Conservation (phyloP, 192 early-diverging fungal genomes). For the Phycomyces nitens region DNA sequence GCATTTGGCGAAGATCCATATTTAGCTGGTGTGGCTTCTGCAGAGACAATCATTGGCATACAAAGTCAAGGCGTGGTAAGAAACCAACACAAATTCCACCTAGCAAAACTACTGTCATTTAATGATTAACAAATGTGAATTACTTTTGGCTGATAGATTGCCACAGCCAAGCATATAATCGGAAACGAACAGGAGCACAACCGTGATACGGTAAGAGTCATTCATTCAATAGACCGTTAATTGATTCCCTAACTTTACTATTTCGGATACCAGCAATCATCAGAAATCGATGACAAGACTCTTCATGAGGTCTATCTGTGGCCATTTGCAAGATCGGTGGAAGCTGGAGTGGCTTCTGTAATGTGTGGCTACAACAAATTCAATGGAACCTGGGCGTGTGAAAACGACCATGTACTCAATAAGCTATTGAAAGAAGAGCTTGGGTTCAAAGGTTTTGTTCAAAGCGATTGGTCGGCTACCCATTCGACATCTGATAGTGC, state of each 20-base stretch:
- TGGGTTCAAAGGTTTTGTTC: slow-evolving; percentile 57
- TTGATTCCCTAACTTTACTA: background rate
- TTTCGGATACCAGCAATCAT: slow-evolving; percentile 7
- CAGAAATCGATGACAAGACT: slow-evolving; percentile 50
- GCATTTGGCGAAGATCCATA: slow-evolving; percentile 34
- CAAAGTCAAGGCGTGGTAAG: slow-evolving; percentile 36
- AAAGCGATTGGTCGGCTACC: slow-evolving; percentile 57
- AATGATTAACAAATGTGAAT: background rate
- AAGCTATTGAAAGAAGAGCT: slow-evolving; percentile 50
- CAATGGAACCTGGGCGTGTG: slow-evolving; percentile 53
- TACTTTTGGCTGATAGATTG: slow-evolving; percentile 9
- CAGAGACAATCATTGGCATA: slow-evolving; percentile 19
- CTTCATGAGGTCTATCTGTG: slow-evolving; percentile 58
- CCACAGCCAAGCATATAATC: slow-evolving; percentile 30
- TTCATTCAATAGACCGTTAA: background rate
- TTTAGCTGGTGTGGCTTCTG: slow-evolving; percentile 17
- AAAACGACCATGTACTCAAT: slow-evolving; percentile 46
- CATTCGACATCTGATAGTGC: slow-evolving; percentile 34
- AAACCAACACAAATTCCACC: slow-evolving; percentile 2
- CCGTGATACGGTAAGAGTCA: slow-evolving; percentile 9
- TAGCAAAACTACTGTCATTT: background rate
- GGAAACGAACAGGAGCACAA: slow-evolving; percentile 36
- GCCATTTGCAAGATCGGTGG: slow-evolving; percentile 52
- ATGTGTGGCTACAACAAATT: slow-evolving; percentile 66
- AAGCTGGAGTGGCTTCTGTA: slow-evolving; percentile 57